These are phyloP conservation scores for Capsella rubella DNA, from an alignment of 441 rosid species.

Conservation along the genomic window DNA sequence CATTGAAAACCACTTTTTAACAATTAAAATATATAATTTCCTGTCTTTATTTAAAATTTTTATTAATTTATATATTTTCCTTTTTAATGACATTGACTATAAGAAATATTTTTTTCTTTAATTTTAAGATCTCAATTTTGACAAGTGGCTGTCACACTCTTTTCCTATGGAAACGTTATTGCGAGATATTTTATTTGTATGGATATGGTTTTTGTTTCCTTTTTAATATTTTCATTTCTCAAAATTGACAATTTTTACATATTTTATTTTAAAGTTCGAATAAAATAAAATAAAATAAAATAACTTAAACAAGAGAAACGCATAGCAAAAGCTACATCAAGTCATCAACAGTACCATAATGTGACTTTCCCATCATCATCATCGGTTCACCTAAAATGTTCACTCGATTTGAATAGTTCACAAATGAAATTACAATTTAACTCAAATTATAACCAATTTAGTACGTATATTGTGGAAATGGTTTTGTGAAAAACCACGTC, in stretches of 20 bases:
- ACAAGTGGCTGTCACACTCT: slow-evolving; percentile 13
- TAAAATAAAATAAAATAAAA: no score
- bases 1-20: no score
- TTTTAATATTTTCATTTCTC: background rate
- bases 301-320: no score
- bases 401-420: no score
- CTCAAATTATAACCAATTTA: no score
- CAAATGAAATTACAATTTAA: no score
- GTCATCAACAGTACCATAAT: no score
- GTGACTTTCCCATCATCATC: no score
- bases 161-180: background rate
- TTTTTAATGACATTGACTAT: background rate
- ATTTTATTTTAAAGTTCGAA: no score
- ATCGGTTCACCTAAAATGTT: no score
- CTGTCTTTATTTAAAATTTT: no score
- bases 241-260: background rate
- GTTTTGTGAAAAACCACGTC: background rate
- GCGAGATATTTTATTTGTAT: slow-evolving; percentile 11
- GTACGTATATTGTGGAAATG: background rate
- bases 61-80: background rate
- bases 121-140: background rate
- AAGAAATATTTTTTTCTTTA: background rate
- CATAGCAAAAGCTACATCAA: no score
- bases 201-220: background rate
- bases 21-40: background rate